Evolutionary conservation across 495 filamentous ascomycete species (phyloP).

Genomic region (Penicillium lividum): DNA sequence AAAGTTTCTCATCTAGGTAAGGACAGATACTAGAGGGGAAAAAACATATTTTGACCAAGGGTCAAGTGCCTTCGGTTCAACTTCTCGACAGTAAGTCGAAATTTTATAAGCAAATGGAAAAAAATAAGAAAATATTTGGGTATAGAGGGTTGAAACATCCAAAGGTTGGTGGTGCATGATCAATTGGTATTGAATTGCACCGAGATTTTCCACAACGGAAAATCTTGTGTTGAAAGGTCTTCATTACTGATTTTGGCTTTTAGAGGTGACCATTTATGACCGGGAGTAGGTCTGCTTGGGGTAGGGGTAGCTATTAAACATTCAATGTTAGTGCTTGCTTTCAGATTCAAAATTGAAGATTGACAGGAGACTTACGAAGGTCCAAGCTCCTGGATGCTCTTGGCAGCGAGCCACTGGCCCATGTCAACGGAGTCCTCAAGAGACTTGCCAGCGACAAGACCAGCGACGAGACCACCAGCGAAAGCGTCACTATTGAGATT

Average conservation of each 20-base stretch:
- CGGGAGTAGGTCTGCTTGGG: conserved; percentile 75
- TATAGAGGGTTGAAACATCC: conserved; percentile 56
- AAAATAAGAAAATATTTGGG: conserved; percentile 31
- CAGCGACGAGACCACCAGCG: conserved; percentile 89
- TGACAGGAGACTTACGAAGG: conserved; percentile 72
- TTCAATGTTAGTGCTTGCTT: conserved; percentile 11
- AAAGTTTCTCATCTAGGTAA: background rate
- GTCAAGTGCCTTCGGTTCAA: conserved; percentile 7
- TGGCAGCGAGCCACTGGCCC: conserved; percentile 91
- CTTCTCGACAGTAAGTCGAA: conserved; percentile 42
- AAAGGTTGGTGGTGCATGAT: conserved; percentile 25
- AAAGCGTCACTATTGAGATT: conserved; percentile 76
- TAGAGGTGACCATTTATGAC: conserved; percentile 26
- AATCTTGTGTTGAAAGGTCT: conserved; percentile 21
- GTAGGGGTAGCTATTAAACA: conserved; percentile 67
- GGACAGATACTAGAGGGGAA: background rate
- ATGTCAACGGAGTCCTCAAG: conserved; percentile 77
- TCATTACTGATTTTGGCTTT: conserved; percentile 24
- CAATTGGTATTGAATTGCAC: conserved; percentile 16
- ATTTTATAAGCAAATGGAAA: conserved; percentile 13
- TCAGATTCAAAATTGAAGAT: conserved; percentile 6
- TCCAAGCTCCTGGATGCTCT: conserved; percentile 91
- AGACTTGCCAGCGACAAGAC: conserved; percentile 78
- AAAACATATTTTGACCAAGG: background rate
- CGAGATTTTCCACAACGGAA: conserved; percentile 14